Conservation (phyloP, 148 eudicot genomes). For the Silene latifolia region DNA sequence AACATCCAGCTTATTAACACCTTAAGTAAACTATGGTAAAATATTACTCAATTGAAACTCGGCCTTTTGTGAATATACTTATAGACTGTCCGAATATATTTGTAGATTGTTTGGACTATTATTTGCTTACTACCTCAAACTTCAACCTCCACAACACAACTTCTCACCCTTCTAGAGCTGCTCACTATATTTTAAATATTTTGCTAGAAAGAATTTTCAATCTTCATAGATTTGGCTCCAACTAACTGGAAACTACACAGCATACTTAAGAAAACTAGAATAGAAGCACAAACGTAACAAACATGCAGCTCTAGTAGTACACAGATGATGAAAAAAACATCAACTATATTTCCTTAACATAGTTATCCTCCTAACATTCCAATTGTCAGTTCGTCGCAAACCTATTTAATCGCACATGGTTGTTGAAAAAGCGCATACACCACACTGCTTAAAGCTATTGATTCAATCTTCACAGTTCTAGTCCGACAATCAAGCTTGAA, state of each 20-base stretch:
- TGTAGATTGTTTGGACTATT: not conserved
- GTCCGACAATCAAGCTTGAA: not conserved
- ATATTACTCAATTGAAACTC: not conserved
- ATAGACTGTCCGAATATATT: no score
- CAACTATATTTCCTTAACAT: not conserved
- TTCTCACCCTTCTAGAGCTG: not conserved
- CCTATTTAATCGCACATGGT: not conserved
- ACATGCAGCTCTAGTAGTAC: not conserved
- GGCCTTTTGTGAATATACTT: not conserved
- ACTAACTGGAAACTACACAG: not conserved
- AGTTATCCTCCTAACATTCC: not conserved
- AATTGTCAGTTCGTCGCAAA: not conserved
- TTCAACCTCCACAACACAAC: not conserved
- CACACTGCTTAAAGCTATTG: not conserved
- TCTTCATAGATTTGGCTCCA: not conserved
- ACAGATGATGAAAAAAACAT: not conserved
- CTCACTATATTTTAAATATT: not conserved
- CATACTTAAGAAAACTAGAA: not conserved
- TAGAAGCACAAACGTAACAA: not conserved
- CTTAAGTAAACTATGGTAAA: not conserved
- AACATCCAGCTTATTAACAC: not conserved
- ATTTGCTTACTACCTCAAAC: not conserved
- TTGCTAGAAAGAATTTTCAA: not conserved
- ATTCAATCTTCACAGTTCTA: not conserved
- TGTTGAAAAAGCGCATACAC: not conserved